Conservation (phyloP, 495 filamentous ascomycete genomes). For the Penicillium tannophilum region DNA sequence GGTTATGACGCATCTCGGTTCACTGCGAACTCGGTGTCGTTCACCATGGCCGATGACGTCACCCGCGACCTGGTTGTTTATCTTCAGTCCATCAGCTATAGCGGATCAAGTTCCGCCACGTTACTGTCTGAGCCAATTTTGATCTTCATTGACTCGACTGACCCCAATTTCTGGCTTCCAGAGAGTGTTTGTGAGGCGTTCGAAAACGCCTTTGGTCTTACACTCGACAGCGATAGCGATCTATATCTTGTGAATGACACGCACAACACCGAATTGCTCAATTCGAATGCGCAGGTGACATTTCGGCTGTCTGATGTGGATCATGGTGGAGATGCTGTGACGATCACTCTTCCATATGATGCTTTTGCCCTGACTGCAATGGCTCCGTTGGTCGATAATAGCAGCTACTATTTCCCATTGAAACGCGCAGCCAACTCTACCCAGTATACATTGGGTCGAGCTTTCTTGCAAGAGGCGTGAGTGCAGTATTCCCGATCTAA, state of each 20-base stretch:
- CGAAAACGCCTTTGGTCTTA: conserved; percentile 59
- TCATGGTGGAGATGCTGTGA: conserved; percentile 48
- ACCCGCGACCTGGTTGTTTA: conserved; percentile 52
- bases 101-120: conserved; percentile 41
- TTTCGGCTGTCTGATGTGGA: conserved; percentile 58
- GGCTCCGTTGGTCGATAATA: conserved; percentile 52
- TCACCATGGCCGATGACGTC: conserved; percentile 47
- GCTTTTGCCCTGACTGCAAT: conserved; percentile 63
- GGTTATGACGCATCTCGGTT: conserved; percentile 66
- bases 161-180: conserved; percentile 70
- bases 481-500: background rate
- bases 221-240: conserved; percentile 37
- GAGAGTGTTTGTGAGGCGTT: conserved; percentile 61
- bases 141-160: conserved; percentile 64
- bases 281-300: conserved; percentile 47
- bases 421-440: conserved; percentile 51
- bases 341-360: conserved; percentile 63
- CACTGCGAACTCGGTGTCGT: conserved; percentile 53
- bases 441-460: conserved; percentile 66
- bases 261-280: conserved; percentile 50
- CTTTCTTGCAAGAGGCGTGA: conserved; percentile 67
- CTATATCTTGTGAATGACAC: conserved; percentile 43
- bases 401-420: conserved; percentile 63
- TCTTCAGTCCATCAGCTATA: conserved; percentile 51
- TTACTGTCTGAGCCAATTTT: conserved; percentile 34